Evolutionary conservation across 2,329 filamentous ascomycete species (phyloP), one percentile per base, ranked within the genome.

Genomic region (Myriosclerotinia curreyana): DNA sequence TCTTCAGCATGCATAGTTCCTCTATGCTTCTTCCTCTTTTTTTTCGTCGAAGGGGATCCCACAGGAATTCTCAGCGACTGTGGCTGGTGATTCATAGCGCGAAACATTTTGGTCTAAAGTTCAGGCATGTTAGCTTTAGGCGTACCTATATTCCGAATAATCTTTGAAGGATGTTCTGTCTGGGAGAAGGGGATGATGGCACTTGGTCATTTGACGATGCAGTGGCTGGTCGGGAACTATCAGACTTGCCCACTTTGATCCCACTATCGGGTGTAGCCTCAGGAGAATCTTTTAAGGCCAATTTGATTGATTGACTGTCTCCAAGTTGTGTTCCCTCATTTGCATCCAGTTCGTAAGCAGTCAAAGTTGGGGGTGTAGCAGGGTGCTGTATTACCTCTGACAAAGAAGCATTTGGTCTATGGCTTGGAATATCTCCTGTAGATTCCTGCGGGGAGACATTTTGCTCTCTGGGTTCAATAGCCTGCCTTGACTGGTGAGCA

Each of bases 171-270:
- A 53, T 9, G n/a, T 12, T 20, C 36, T 22, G 20, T 25, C 28
- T 36, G 15, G 36, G 12, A 48, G 60, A 34, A 44, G 54, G 44
- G 5, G 3, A n/a, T 28, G 49, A 44, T 25, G 54, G 5, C 31
- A 36, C 20, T 44, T 49, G 49, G 50, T 64, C 61, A 48, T 44
- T 65, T 65, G 59, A 63, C 59, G 61, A 42, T 31, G 44, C 36
- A 20, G 55, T 49, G 15, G 14, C 25, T 48, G 28, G n/a, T 28
- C 22, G 28, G 38, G 55, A 48, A 49, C n/a, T 34, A 4, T 48
- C n/a, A 59, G n/a, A 48, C 25, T 49, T 48, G n/a, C 48, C 31
- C 42, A 59, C n/a, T 48, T 59, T 59, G 28, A 36, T n/a, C 12
- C 20, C 36, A 31, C 28, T 22, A 22, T 36, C 28, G 40, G n/a